Conservation (phyloP, 106 monocot genomes). For the Dendrobium nobile region DNA sequence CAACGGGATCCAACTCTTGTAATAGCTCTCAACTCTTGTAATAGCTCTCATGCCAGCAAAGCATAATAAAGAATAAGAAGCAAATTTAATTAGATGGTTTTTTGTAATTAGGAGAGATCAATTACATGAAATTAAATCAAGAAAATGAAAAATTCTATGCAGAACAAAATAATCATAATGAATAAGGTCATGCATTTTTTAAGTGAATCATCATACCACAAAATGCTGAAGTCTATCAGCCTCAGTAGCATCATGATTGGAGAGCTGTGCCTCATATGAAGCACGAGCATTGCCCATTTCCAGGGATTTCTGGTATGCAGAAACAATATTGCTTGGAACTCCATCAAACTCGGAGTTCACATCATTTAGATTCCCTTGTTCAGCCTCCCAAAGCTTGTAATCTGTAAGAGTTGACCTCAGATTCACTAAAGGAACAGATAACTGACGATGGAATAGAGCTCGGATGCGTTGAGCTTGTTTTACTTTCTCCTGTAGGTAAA, state of each 20-base stretch:
- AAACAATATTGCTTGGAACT: conserved; percentile 57
- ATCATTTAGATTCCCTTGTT: conserved; percentile 59
- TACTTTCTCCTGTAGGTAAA: conserved; percentile 53
- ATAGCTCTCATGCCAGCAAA: neutral
- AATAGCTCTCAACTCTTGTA: no score
- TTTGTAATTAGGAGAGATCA: neutral
- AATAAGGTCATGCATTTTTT: neutral
- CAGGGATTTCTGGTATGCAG: conserved; percentile 65
- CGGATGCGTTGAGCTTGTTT: conserved; percentile 74
- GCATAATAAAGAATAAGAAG: neutral
- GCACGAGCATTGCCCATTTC: conserved; percentile 67
- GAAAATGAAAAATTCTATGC: neutral
- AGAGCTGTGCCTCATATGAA: conserved; percentile 60
- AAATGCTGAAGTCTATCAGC: conserved; percentile 55
- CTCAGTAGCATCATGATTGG: conserved; percentile 34
- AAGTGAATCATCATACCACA: conserved; percentile 39
- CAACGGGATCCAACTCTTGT: neutral
- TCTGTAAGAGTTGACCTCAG: conserved; percentile 43
- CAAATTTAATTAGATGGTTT: neutral
- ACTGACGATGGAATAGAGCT: conserved; percentile 79
- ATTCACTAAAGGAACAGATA: conserved; percentile 75
- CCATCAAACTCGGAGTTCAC: conserved; percentile 41
- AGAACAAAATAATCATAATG: neutral
- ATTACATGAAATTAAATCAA: neutral
- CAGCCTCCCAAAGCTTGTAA: conserved; percentile 84